A percentile compares a stretch with the other conserved stretches of the same genome.
Evolutionary conservation across 768 basidiomycete species (phyloP).

Genomic region (Mycena latifolia): DNA sequence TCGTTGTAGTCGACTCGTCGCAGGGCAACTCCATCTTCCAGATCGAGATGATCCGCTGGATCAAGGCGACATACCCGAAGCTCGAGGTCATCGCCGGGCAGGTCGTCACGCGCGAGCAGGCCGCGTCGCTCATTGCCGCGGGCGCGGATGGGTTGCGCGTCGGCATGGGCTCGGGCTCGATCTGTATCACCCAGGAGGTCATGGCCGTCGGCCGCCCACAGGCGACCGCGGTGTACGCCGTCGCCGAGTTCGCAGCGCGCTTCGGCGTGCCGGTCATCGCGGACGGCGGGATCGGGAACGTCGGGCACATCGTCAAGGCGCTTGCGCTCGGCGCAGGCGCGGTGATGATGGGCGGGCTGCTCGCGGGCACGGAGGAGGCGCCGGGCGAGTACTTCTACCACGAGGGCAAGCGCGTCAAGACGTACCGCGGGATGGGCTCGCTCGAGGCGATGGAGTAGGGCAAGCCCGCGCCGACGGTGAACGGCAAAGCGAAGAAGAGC

Average conservation of each 20-base stretch:
- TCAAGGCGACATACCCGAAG: conserved; percentile 86
- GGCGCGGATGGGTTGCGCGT: conserved; percentile 97
- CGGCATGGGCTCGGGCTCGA: conserved; percentile 98
- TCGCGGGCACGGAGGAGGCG: conserved; percentile 96
- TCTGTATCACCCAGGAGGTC: conserved; percentile 99
- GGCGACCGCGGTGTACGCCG: conserved; percentile 97
- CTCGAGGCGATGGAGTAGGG: conserved; percentile 94
- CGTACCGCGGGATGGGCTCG: conserved; percentile 98
- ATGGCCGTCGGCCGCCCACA: conserved; percentile 99
- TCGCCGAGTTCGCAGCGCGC: conserved; percentile 91
- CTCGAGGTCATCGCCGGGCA: conserved; percentile 98
- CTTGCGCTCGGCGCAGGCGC: conserved; percentile 93
- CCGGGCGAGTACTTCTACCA: conserved; percentile 99
- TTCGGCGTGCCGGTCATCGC: conserved; percentile 98
- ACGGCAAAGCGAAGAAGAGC: conserved; percentile 50
- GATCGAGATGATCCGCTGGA: conserved; percentile 94
- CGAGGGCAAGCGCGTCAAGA: conserved; percentile 98
- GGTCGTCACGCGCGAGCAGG: conserved; percentile 98
- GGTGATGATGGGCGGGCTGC: conserved; percentile 98
- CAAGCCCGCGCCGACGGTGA: conserved; percentile 52
- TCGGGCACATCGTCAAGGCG: conserved; percentile 98
- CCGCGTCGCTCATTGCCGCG: conserved; percentile 91
- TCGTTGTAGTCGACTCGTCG: conserved; percentile 94
- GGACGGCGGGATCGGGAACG: conserved; percentile 95
- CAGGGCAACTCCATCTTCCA: conserved; percentile 97